Evolutionary conservation across 176 grass and related monocot species (phyloP).

Genomic region (Phoenix dactylifera): DNA sequence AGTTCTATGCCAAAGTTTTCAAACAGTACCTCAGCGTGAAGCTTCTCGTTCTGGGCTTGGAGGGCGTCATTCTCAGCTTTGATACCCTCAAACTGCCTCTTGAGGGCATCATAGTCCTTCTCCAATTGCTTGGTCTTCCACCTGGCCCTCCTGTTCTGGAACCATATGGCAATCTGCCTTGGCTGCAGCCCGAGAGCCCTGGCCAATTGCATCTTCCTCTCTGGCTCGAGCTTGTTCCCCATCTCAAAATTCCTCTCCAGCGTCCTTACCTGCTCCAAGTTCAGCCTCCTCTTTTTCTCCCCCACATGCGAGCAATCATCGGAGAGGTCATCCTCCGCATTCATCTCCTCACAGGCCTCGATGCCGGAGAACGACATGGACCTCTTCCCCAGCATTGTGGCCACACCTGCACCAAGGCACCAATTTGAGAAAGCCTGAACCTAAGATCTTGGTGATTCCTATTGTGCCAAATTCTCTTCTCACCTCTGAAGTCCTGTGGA

Average conservation of each 20-base stretch:
- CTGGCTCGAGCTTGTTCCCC: constrained; percentile 6
- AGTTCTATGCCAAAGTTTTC: no score
- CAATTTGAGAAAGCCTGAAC: no score
- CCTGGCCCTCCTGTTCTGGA: constrained; percentile 11
- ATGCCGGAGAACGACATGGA: neutral
- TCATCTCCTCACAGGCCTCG: neutral
- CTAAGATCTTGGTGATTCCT: no score
- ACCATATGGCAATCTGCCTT: constrained; percentile 10
- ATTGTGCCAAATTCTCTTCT: no score
- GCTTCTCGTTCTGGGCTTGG: constrained; percentile 9
- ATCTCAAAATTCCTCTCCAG: constrained; percentile 10
- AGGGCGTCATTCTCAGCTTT: constrained; percentile 7
- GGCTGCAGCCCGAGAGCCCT: constrained; percentile 5
- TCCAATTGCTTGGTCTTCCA: constrained; percentile 13
- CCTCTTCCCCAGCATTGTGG: neutral
- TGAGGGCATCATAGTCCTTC: constrained; percentile 9
- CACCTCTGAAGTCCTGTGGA: no score
- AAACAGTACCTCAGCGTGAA: neutral
- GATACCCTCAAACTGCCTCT: constrained; percentile 6
- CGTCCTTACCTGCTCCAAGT: constrained; percentile 7
- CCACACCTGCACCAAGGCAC: no score
- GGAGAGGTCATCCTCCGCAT: constrained; percentile 3
- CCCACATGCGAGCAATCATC: neutral
- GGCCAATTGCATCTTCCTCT: constrained; percentile 10
- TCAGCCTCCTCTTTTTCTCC: constrained; percentile 12